These are phyloP conservation scores for Lentinus tigrinus DNA, from an alignment of 768 basidiomycete species.

Conservation along the genomic window DNA sequence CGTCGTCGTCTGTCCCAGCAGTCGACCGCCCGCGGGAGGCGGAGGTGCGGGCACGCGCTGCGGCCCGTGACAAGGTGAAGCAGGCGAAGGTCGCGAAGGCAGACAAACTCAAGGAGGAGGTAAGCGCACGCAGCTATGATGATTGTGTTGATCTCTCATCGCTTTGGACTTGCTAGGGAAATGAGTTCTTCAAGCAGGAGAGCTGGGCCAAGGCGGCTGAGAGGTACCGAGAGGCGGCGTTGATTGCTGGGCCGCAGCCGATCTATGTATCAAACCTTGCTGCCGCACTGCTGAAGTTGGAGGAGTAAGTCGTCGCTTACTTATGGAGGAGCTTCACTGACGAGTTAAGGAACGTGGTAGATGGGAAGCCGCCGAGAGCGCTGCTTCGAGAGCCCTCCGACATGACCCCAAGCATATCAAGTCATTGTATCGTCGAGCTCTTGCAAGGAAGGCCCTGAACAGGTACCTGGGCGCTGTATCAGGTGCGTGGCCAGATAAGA, in stretches of 20 bases:
- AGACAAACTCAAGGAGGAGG: constrained; percentile 32
- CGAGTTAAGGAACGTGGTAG: constrained; percentile 21
- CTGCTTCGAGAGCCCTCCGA: constrained; percentile 27
- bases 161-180: constrained; percentile 37
- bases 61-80: neutral
- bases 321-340: neutral
- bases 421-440: constrained; percentile 34
- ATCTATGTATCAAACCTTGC: constrained; percentile 43
- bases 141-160: neutral
- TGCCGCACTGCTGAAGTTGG: constrained; percentile 41
- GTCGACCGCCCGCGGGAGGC: neutral
- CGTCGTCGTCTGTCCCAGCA: neutral
- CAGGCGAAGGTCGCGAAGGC: constrained; percentile 22
- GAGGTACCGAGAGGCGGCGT: constrained; percentile 40
- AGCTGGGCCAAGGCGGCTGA: constrained; percentile 38
- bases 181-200: constrained; percentile 38
- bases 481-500: constrained; percentile 21
- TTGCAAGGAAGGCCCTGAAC: constrained; percentile 32
- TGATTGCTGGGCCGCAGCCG: constrained; percentile 37
- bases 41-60: constrained; percentile 3
- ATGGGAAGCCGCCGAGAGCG: constrained; percentile 29
- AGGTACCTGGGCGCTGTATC: constrained; percentile 19
- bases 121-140: neutral
- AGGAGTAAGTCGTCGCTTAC: constrained; percentile 18
- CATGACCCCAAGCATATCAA: constrained; percentile 33